These are phyloP conservation scores for Triglochin maritima DNA, from an alignment of 106 monocot species.

Conservation along the genomic window DNA sequence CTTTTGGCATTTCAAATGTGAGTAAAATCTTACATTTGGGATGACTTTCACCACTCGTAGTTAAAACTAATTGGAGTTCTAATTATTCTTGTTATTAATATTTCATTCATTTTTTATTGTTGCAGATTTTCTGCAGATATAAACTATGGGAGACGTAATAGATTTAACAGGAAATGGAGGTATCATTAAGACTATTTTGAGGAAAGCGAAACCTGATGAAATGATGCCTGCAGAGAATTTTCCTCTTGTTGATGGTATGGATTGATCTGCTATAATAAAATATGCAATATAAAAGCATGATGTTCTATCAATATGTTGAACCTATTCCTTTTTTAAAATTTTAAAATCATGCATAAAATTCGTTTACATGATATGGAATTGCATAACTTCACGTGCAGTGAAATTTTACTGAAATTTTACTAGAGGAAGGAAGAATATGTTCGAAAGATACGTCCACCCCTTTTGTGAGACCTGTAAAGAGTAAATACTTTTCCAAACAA, in stretches of 20 bases:
- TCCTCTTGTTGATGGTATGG: conserved; percentile 80
- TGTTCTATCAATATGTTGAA: background rate
- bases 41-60: too few species aligned
- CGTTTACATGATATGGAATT: background rate
- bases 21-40: too few species aligned
- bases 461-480: background rate
- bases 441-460: background rate
- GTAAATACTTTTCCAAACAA: background rate
- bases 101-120: too few species aligned
- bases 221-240: conserved; percentile 55
- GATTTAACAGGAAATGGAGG: conserved; percentile 92
- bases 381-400: background rate
- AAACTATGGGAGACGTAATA: conserved; percentile 44
- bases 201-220: conserved; percentile 66
- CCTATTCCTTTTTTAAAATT: background rate
- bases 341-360: background rate
- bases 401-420: background rate
- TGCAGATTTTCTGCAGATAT: too few species aligned
- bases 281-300: background rate
- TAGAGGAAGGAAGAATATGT: background rate
- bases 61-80: too few species aligned
- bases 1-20: too few species aligned
- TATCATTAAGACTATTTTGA: conserved; percentile 54
- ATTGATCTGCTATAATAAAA: too few species aligned
- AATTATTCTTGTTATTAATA: too few species aligned